Evolutionary conservation across 371 early-diverging fungal genomes (phyloP).

Genomic region (Zychaea mexicana): DNA sequence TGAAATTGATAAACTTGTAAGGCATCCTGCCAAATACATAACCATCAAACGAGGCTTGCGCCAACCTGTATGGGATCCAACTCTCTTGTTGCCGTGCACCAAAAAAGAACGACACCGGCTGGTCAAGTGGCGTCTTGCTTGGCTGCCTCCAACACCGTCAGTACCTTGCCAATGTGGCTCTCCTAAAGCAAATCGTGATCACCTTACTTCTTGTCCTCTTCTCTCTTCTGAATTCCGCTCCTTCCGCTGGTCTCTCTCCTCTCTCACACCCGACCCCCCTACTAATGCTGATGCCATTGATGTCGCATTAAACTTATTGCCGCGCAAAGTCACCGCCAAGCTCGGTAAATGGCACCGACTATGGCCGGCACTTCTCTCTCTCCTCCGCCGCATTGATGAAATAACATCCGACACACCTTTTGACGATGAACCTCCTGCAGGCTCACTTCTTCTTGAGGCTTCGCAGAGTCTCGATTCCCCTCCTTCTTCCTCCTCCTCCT

Average conservation of each 20-base stretch:
- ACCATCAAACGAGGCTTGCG: too few species aligned
- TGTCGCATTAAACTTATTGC: neutral
- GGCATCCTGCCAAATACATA: too few species aligned
- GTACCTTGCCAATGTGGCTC: neutral
- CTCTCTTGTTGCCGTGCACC: neutral
- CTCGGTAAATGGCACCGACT: neutral
- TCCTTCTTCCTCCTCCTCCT: too few species aligned
- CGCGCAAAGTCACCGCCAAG: neutral
- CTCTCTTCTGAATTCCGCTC: neutral
- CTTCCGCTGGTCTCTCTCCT: neutral
- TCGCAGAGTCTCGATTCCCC: too few species aligned
- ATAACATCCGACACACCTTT: neutral
- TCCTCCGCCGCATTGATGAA: conserved; percentile 3
- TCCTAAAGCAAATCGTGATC: neutral
- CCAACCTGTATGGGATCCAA: neutral
- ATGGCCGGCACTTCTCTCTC: conserved; percentile 4
- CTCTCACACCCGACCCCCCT: too few species aligned
- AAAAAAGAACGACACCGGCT: neutral
- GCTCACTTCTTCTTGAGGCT: too few species aligned
- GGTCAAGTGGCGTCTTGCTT: neutral
- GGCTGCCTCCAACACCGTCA: neutral
- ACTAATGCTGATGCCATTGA: neutral
- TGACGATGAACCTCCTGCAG: neutral
- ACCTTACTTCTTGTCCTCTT: neutral
- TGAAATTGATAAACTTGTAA: too few species aligned